phyloP scores from a whole-genome alignment of 129 eudicot genomes.

The Heracleum sosnowskyi region DNA sequence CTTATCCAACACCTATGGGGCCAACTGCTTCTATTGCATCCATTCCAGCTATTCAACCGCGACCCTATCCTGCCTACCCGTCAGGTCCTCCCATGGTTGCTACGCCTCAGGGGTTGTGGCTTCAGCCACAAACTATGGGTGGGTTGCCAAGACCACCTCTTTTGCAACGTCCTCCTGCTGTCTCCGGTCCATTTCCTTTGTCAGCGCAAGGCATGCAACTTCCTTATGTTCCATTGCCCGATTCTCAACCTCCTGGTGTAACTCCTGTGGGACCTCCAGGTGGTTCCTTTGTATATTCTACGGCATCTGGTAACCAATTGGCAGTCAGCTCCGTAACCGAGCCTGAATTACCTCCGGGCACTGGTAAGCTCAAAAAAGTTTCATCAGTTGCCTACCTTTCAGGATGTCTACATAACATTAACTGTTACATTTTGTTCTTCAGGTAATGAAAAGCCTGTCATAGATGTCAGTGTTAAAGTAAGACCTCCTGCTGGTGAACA shows the following conservation, averaged over 20 bases:
- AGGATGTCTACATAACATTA: background rate
- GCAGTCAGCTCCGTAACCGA: constrained; percentile 25
- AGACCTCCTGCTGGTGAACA: constrained; percentile 41
- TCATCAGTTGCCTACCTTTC: constrained; percentile 3
- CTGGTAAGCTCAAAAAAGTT: constrained; percentile 35
- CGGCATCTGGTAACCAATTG: constrained; percentile 32
- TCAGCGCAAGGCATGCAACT: constrained; percentile 45
- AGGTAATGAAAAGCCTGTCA: constrained; percentile 42
- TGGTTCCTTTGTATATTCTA: constrained; percentile 20
- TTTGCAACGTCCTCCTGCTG: constrained; percentile 47
- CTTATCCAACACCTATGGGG: constrained; percentile 21
- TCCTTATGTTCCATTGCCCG: constrained; percentile 39
- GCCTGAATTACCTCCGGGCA: constrained; percentile 71
- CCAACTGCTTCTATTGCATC: constrained; percentile 30
- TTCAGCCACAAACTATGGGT: constrained; percentile 50
- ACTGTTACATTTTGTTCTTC: constrained; percentile 19
- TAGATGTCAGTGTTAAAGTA: constrained; percentile 26
- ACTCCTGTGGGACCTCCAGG: constrained; percentile 45
- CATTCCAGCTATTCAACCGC: constrained; percentile 44
- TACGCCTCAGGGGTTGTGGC: constrained; percentile 70
- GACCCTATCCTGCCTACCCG: constrained; percentile 31
- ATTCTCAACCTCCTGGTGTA: constrained; percentile 75
- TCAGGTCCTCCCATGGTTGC: constrained; percentile 40
- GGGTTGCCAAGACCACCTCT: constrained; percentile 53
- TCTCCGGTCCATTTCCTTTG: constrained; percentile 57